These are phyloP conservation scores for Aspergillus biplanus DNA, from an alignment of 495 filamentous ascomycete genomes.

Conservation along the genomic window DNA sequence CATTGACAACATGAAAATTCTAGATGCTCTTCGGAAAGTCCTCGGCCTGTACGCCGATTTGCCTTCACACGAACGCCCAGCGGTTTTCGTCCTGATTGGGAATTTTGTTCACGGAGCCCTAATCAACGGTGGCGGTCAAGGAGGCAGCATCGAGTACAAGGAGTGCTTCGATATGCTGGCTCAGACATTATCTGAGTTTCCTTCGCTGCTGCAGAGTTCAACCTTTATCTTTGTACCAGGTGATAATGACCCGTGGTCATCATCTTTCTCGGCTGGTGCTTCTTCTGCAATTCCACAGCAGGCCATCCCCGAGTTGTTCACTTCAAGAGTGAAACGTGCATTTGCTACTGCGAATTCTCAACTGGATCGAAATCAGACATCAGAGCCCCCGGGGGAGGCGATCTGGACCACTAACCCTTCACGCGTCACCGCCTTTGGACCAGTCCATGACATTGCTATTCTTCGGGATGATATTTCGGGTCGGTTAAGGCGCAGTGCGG, in stretches of 20 bases:
- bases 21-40: slow-evolving; percentile 78
- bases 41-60: slow-evolving; percentile 65
- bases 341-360: slow-evolving; percentile 78
- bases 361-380: slow-evolving; percentile 42
- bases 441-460: slow-evolving; percentile 80
- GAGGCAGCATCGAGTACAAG: slow-evolving; percentile 87
- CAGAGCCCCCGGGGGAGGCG: slow-evolving; percentile 65
- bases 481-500: slow-evolving; percentile 71
- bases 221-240: slow-evolving; percentile 93
- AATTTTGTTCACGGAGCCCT: slow-evolving; percentile 80
- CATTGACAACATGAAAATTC: slow-evolving; percentile 75
- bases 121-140: slow-evolving; percentile 64
- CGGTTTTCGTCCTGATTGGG: slow-evolving; percentile 78
- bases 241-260: slow-evolving; percentile 94
- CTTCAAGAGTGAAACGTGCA: slow-evolving; percentile 75
- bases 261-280: slow-evolving; percentile 83
- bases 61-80: slow-evolving; percentile 59
- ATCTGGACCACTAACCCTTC: slow-evolving; percentile 88
- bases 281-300: slow-evolving; percentile 73
- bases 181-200: slow-evolving; percentile 80
- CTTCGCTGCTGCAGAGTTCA: slow-evolving; percentile 72
- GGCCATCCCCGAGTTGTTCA: slow-evolving; percentile 82
- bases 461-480: slow-evolving; percentile 84
- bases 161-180: slow-evolving; percentile 90
- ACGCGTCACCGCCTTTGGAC: slow-evolving; percentile 79